Evolutionary conservation across 2,329 filamentous ascomycete species (phyloP), one percentile per base, ranked within the genome.

Genomic region (Fusarium irregulare): DNA sequence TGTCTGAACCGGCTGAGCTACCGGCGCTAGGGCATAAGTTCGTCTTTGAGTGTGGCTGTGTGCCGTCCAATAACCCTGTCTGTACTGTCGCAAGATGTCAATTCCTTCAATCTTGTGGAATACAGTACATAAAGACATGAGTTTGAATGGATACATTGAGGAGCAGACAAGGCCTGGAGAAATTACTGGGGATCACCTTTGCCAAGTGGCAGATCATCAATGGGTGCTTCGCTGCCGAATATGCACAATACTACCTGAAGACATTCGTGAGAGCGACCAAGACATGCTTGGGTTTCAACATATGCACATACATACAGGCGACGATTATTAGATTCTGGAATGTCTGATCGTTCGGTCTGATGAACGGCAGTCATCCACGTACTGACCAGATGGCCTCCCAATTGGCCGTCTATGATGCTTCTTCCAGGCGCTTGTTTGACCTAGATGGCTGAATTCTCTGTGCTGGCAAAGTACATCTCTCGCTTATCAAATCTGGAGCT

Each of bases 151-250:
- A 45, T 49, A 48, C 30, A 34, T 60, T 49, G 45, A 34, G 60
- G 25, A 51, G 56, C 23, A 42, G 46, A 54, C 62, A 61, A 66
- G 55, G 55, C 47, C 46, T 55, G 32, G 60, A 63, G 69, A 70
- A 48, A 66, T 74, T 67, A 61, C 63, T 59, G 63, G 57, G 65
- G 65, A 53, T 63, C 63, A 70, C 67, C 68, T 65, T 7, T 49
- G 64, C 67, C 61, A 74, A 58, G 72, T 74, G 72, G 72, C 72
- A 75, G 56, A 56, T 58, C 48, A 67, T 70, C 60, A 68, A 69
- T 68, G 67, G 55, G 63, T 63, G 64, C 40, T 60, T 48, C 25
- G 46, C 18, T 48, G 32, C 48, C 50, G 60, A 61, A 50, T 45
- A 54, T 48, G 54, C 46, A 54, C 48, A 56, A 56, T 23, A 50